These are phyloP conservation scores for Yamadazyma philogaea DNA, from an alignment of 805 yeast genomes.

Conservation along the genomic window DNA sequence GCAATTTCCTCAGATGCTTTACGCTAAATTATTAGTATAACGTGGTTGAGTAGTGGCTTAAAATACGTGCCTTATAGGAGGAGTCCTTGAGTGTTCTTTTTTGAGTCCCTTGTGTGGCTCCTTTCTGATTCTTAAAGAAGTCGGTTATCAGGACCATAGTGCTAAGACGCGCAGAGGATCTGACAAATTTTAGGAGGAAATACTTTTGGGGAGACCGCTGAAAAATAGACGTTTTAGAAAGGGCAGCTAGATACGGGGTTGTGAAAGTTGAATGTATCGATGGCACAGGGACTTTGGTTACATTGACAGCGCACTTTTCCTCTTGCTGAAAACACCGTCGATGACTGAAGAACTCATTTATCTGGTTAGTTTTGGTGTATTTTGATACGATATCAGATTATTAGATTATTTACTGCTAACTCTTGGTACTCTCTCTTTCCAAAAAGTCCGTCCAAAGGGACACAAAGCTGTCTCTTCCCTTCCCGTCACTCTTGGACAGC, in stretches of 20 bases:
- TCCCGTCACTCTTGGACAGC: conserved; percentile 11
- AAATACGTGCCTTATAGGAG: conserved; percentile 4
- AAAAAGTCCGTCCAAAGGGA: conserved; percentile 77
- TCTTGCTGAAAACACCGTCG: too few species aligned
- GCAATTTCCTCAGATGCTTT: conserved; percentile 1
- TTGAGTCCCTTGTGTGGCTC: neutral
- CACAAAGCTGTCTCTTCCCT: conserved; percentile 54
- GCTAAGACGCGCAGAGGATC: neutral
- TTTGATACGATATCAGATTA: neutral
- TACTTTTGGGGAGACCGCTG: neutral
- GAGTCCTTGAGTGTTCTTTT: neutral
- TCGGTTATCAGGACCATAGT: conserved; percentile 17
- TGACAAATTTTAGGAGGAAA: too few species aligned
- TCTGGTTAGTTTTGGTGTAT: too few species aligned
- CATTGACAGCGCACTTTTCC: too few species aligned
- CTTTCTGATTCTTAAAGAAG: conserved; percentile 12
- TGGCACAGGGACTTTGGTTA: too few species aligned
- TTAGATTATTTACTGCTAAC: neutral
- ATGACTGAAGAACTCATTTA: too few species aligned
- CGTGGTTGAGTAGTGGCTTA: too few species aligned
- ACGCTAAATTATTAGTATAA: conserved; percentile 1
- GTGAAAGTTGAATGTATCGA: too few species aligned
- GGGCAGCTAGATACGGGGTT: too few species aligned
- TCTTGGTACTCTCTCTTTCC: conserved; percentile 53
- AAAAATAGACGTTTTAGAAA: too few species aligned